Conservation (phyloP, 352 stramenopile species). For the Phytophthora sp. region DNA sequence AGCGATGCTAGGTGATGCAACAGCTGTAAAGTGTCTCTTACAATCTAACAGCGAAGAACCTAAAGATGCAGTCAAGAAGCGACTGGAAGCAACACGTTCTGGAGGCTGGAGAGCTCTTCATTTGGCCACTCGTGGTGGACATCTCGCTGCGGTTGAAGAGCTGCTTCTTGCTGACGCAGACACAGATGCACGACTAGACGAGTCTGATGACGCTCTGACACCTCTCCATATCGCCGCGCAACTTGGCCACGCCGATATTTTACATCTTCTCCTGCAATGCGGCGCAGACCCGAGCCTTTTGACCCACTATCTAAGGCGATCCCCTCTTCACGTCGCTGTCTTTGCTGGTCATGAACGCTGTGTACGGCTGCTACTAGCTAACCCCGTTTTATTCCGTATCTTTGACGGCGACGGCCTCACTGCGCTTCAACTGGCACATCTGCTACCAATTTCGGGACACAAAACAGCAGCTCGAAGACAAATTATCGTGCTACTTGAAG, state of each 20-base stretch:
- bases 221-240: slow-evolving; percentile 40
- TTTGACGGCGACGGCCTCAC: slow-evolving; percentile 35
- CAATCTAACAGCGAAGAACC: neutral
- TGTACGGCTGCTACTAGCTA: slow-evolving; percentile 26
- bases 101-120: slow-evolving; percentile 52
- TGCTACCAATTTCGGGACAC: slow-evolving; percentile 4
- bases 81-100: slow-evolving; percentile 19
- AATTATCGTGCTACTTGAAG: slow-evolving; percentile 35
- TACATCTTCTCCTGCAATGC: slow-evolving; percentile 48
- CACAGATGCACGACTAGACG: slow-evolving; percentile 32
- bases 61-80: neutral
- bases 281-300: slow-evolving; percentile 31
- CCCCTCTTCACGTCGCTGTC: slow-evolving; percentile 44
- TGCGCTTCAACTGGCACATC: slow-evolving; percentile 33
- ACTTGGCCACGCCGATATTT: slow-evolving; percentile 28
- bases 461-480: slow-evolving; percentile 10
- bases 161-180: slow-evolving; percentile 39
- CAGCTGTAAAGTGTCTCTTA: slow-evolving; percentile 34
- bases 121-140: slow-evolving; percentile 33
- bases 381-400: slow-evolving; percentile 13
- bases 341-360: slow-evolving; percentile 17
- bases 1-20: slow-evolving; percentile 35
- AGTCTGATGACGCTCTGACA: slow-evolving; percentile 34
- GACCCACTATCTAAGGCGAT: slow-evolving; percentile 29
- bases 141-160: slow-evolving; percentile 43